Evolutionary conservation across 1,284 basidiomycete genomes (phyloP).

Genomic region (Fomitopsis schrenkii): DNA sequence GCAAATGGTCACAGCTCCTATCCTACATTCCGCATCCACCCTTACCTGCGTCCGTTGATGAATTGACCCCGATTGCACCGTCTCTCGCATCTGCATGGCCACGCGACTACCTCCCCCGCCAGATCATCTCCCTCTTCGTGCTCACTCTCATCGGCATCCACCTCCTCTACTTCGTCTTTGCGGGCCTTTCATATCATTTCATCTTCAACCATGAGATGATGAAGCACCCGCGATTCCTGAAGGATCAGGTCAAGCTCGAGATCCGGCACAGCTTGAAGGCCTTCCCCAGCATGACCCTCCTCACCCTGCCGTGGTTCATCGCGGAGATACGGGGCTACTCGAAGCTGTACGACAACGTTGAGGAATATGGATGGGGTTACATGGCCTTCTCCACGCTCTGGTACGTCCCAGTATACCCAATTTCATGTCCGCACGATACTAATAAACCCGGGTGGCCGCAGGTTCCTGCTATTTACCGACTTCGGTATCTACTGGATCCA

Average conservation of each 20-base stretch:
- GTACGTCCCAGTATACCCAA: constrained; percentile 47
- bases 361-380: constrained; percentile 69
- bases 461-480: constrained; percentile 94
- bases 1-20: constrained; percentile 51
- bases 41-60: constrained; percentile 27
- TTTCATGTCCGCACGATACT: constrained; percentile 1
- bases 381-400: constrained; percentile 57
- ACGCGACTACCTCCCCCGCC: constrained; percentile 76
- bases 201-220: constrained; percentile 98
- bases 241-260: constrained; percentile 83
- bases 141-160: constrained; percentile 83
- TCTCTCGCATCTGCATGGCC: constrained; percentile 65
- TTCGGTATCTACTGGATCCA: constrained; percentile 92
- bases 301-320: constrained; percentile 94
- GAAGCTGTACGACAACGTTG: constrained; percentile 74
- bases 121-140: constrained; percentile 70
- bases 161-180: constrained; percentile 84
- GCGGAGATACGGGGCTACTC: constrained; percentile 89
- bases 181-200: constrained; percentile 77
- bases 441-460: constrained; percentile 23
- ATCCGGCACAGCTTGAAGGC: constrained; percentile 75
- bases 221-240: constrained; percentile 91
- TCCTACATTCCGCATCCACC: constrained; percentile 57
- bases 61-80: constrained; percentile 24
- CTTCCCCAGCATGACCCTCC: constrained; percentile 75